phyloP scores from a whole-genome alignment of 2,329 filamentous ascomycete species.

The Chalara sp. region DNA sequence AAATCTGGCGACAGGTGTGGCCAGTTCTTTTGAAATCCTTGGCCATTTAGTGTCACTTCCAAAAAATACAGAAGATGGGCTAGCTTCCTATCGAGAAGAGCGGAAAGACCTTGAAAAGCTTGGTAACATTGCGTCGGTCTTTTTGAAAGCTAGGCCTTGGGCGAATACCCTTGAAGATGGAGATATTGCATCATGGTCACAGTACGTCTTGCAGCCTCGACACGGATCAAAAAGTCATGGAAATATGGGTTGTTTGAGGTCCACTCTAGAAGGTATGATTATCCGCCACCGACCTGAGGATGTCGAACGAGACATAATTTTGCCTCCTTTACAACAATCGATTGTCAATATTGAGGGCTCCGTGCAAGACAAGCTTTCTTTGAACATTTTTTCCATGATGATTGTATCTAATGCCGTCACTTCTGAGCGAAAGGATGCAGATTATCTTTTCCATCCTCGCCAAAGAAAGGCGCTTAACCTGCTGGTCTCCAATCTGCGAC shows the following conservation, averaged over 20 bases:
- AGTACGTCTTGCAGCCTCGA: conserved; percentile 59
- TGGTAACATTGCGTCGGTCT: conserved; percentile 60
- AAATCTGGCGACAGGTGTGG: background rate
- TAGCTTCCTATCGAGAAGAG: conserved; percentile 38
- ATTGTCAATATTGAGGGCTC: conserved; percentile 72
- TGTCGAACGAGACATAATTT: conserved; percentile 51
- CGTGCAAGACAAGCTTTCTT: conserved; percentile 74
- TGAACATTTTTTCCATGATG: conserved; percentile 80
- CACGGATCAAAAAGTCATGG: conserved; percentile 46
- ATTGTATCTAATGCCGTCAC: conserved; percentile 83
- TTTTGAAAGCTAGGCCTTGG: conserved; percentile 75
- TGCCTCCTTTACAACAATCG: conserved; percentile 68
- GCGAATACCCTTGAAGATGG: conserved; percentile 52
- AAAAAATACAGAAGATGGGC: conserved; percentile 24
- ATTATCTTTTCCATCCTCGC: conserved; percentile 81
- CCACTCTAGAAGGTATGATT: conserved; percentile 71
- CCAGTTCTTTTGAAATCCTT: background rate
- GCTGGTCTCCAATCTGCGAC: conserved; percentile 71
- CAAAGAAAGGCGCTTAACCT: conserved; percentile 61
- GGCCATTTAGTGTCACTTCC: conserved; percentile 20
- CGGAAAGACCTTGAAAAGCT: conserved; percentile 59
- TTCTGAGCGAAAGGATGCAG: conserved; percentile 73
- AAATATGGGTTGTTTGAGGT: conserved; percentile 54
- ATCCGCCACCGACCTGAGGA: conserved; percentile 73
- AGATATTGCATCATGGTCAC: conserved; percentile 60